Base-by-base conservation (phyloP, 2,329 filamentous ascomycete species). In the Xylariaceae sp. region DNA sequence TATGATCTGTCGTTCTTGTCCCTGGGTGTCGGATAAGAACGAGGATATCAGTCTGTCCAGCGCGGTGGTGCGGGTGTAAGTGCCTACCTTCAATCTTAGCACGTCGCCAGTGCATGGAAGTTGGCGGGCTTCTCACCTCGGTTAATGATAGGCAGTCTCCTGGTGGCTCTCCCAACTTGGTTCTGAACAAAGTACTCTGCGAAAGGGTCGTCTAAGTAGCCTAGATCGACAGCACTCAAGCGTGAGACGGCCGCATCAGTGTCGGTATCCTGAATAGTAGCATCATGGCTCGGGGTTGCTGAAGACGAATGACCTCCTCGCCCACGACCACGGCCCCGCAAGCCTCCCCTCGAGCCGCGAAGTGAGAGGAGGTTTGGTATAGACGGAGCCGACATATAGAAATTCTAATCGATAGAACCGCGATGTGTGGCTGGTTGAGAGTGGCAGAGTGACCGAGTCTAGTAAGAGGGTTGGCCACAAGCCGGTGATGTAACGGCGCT, bases 121-220 rank as follows among this genome's bases (percentile, higher is more conserved):
- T 45, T 49, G 21, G 48, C 29, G 41, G 26, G 50, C 42, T 40
- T 54, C 77, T 63, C 73, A 91, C 93, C 93, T 84, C 93, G 81
- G 70, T 99, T 98, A 69, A 99, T 96, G 60, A 99, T 90, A 49
- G 95, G 95, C 61, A 96, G 81, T 55, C 93, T 82, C 62, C 89
- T 83, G 12, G 84, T 1, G 79, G 67, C 16, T 79, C 75, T 57
- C 78, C 80, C 44, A 74, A 74, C 14, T 50, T 59, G 58, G 3
- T 65, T 69, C 53, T 82, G 77, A 2, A 89, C 86, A 70, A 97
- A 91, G 52, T 81, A 80, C 50, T 77, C 77, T 2, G 92, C 91
- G 75, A 89, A 98, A 0, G 83, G 83, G 70, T 99, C 95, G 2
- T 89, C 76, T 1, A 99, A 79, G 71, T 98, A 98, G 29, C 91